Base-by-base conservation (phyloP, 192 early-diverging fungal genomes). In the Umbelopsis sp. region DNA sequence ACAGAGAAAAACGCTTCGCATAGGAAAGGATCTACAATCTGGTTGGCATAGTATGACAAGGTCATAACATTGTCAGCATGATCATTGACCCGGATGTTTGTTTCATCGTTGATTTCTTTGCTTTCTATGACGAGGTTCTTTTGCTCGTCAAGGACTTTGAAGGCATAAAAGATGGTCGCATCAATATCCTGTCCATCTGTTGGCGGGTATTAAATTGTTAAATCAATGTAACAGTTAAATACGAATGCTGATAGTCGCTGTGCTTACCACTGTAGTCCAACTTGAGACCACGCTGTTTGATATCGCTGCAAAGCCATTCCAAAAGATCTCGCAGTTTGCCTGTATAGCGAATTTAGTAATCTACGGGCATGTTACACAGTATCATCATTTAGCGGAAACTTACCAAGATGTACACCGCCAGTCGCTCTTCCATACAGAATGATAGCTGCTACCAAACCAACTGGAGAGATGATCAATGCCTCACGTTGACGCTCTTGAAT, bases 51-150 rank as follows among this genome's bases (percentile, higher is more conserved):
- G 22, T 80, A 80, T 21, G 74, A 75, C 27, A 80, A 51, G 0
- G 71, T 50, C 78, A 80, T 80, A 7, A 80, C 68, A 52, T 80
- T 80, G 30, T 80, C 78, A 18, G 78, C 73, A 45, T 80, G 78
- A 22, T 80, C 78, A 13, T 75, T 75, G 13, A 75, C 70, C n/a
- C 70, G 53, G 11, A 80, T 55, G 27, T 75, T 75, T 3, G 74
- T 80, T 69, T 80, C 74, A 33, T 75, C 78, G 33, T 46, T 75
- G 1, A 75, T 55, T 41, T 75, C 71, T 49, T 73, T 80, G 46
- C 74, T 67, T 64, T 80, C 78, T 21, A 80, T 70, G 35, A 80
- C 67, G 11, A 80, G 47, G 52, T 80, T 80, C 46, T 73, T 72
- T 18, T 55, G 37, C 30, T 75, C 73, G 27, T 80, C 68, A 16